Evolutionary conservation across 129 eudicot species (phyloP).

Genomic region (Flaveria ramosissima): DNA sequence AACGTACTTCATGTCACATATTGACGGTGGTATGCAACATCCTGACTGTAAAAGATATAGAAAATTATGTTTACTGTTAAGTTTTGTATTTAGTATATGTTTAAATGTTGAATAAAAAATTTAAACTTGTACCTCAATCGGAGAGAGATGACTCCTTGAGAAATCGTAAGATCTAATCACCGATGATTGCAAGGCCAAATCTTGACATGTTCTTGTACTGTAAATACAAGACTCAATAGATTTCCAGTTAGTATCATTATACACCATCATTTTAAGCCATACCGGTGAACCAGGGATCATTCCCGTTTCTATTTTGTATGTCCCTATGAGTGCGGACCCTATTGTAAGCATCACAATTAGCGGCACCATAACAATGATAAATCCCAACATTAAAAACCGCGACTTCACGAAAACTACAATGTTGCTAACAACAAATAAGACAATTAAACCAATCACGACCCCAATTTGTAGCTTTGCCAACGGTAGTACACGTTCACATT

Average conservation of each 20-base stretch:
- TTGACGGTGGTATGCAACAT: conserved; percentile 57
- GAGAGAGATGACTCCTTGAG: conserved; percentile 33
- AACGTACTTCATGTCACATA: conserved; percentile 46
- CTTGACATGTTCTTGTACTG: conserved; percentile 44
- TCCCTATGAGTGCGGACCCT: conserved; percentile 45
- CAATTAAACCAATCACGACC: conserved; percentile 38
- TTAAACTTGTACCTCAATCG: conserved; percentile 41
- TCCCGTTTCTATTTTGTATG: conserved; percentile 34
- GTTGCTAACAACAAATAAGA: conserved; percentile 41
- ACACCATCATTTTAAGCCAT: conserved; percentile 40
- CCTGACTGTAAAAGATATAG: conserved; percentile 35
- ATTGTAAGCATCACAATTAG: conserved; percentile 42
- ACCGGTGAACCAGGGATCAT: conserved; percentile 44
- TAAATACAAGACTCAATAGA: conserved; percentile 48
- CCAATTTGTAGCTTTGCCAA: conserved; percentile 37
- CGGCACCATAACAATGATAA: conserved; percentile 41
- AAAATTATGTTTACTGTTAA: neutral
- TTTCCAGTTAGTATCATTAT: conserved; percentile 36
- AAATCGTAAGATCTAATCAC: conserved; percentile 29
- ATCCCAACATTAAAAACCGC: conserved; percentile 31
- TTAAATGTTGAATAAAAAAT: no score
- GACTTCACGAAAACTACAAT: conserved; percentile 41
- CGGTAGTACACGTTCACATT: conserved; percentile 43
- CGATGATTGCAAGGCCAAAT: conserved; percentile 32
- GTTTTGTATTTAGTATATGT: no score